phyloP scores from a whole-genome alignment of 1,139 yeast species.

The Suhomyces atakaporum region DNA sequence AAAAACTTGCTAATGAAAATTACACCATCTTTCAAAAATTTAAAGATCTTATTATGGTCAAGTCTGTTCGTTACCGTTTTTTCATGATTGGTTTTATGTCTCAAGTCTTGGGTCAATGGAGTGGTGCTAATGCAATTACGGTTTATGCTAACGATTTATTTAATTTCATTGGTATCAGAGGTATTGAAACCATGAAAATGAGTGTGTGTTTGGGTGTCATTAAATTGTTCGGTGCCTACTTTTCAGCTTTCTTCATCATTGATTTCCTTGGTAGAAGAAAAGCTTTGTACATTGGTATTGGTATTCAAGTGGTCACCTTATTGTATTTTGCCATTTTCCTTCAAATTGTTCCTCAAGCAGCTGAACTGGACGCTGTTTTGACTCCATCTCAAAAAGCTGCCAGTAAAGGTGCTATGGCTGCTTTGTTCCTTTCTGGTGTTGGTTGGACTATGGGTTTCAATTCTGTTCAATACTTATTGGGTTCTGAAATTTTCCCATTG shows the following conservation, averaged over 20 bases:
- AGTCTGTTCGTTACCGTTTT: conserved; percentile 47
- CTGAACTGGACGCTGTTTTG: conserved; percentile 15
- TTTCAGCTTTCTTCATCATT: conserved; percentile 45
- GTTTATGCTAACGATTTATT: conserved; percentile 54
- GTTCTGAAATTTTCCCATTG: conserved; percentile 27
- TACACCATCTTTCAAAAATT: conserved; percentile 19
- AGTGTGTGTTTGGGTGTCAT: conserved; percentile 51
- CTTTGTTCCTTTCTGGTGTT: conserved; percentile 24
- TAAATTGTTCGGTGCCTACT: conserved; percentile 44
- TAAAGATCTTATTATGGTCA: conserved; percentile 37
- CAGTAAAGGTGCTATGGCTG: conserved; percentile 24
- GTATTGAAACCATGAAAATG: conserved; percentile 42
- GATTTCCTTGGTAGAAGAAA: conserved; percentile 50
- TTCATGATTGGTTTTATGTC: conserved; percentile 43
- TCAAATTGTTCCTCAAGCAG: conserved; percentile 23
- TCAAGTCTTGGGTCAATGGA: conserved; percentile 61
- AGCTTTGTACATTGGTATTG: conserved; percentile 32
- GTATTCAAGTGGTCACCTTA: conserved; percentile 18
- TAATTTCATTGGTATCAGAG: conserved; percentile 47
- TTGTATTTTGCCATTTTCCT: conserved; percentile 26
- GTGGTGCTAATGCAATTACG: conserved; percentile 57
- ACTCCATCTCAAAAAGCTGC: conserved; percentile 18
- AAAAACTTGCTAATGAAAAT: conserved; percentile 34
- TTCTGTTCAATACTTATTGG: conserved; percentile 25
- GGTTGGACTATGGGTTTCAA: conserved; percentile 31